These are phyloP conservation scores for Xerocomus tenax DNA, from an alignment of 1,284 basidiomycete genomes.

Conservation along the genomic window DNA sequence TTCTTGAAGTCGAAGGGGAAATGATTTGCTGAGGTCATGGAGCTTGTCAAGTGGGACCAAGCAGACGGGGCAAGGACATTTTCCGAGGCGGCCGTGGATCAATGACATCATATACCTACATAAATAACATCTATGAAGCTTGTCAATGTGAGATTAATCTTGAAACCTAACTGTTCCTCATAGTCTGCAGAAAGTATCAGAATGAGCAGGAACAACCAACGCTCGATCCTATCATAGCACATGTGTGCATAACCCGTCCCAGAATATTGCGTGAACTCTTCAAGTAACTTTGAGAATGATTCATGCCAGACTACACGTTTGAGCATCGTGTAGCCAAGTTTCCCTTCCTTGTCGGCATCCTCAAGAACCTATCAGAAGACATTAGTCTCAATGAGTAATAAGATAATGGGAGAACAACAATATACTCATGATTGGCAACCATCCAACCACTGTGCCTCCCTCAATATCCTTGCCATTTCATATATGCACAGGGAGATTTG, in stretches of 20 bases:
- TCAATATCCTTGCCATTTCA: neutral
- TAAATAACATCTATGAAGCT: neutral
- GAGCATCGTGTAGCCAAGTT: constrained; percentile 27
- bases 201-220: constrained; percentile 9
- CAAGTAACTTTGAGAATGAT: constrained; percentile 15
- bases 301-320: constrained; percentile 32
- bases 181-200: constrained; percentile 17
- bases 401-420: neutral
- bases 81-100: constrained; percentile 4
- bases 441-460: neutral
- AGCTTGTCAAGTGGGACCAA: neutral
- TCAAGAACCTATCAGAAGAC: constrained; percentile 22
- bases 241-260: constrained; percentile 4
- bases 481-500: neutral
- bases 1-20: neutral
- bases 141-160: neutral
- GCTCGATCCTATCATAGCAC: constrained; percentile 6
- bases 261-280: neutral
- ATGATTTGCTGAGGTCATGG: neutral
- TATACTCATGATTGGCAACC: neutral
- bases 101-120: constrained; percentile 19
- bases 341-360: constrained; percentile 23
- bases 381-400: too few species aligned
- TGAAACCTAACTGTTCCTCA: constrained; percentile 15
- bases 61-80: neutral